Evolutionary conservation across 306 rosid genomes (phyloP).

Genomic region (Trichosanthes truncata): DNA sequence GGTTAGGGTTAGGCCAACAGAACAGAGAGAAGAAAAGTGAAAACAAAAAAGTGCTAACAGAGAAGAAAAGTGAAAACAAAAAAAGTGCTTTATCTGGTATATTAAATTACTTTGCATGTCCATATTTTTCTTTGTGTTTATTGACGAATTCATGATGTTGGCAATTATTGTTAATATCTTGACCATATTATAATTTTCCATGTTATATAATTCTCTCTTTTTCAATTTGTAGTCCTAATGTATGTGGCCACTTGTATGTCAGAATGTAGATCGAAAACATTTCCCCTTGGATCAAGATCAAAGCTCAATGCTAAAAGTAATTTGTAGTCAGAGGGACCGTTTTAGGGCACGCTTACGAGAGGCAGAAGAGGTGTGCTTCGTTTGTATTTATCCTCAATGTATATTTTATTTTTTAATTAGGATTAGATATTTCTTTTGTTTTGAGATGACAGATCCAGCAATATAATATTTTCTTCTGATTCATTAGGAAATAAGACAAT

Average conservation of each 20-base stretch:
- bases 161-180: neutral
- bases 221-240: constrained; percentile 12
- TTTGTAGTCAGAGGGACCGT: constrained; percentile 91
- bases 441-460: neutral
- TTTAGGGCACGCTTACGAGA: constrained; percentile 86
- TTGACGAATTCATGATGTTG: neutral
- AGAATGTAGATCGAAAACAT: constrained; percentile 61
- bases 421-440: neutral
- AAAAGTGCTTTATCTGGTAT: neutral
- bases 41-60: neutral
- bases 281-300: constrained; percentile 65
- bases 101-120: neutral
- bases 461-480: constrained; percentile 14
- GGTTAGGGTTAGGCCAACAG: neutral
- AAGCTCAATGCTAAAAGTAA: constrained; percentile 97
- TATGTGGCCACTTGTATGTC: constrained; percentile 24
- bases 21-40: neutral
- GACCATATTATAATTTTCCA: neutral
- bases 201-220: constrained; percentile 1
- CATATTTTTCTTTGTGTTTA: neutral
- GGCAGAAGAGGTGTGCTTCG: constrained; percentile 73
- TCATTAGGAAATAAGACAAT: constrained; percentile 67
- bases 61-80: neutral
- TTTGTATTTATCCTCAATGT: neutral
- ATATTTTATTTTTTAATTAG: neutral